Evolutionary conservation across 2,329 filamentous ascomycete genomes (phyloP), one percentile per base, ranked within the genome.

Genomic region (Diaporthe capsici): DNA sequence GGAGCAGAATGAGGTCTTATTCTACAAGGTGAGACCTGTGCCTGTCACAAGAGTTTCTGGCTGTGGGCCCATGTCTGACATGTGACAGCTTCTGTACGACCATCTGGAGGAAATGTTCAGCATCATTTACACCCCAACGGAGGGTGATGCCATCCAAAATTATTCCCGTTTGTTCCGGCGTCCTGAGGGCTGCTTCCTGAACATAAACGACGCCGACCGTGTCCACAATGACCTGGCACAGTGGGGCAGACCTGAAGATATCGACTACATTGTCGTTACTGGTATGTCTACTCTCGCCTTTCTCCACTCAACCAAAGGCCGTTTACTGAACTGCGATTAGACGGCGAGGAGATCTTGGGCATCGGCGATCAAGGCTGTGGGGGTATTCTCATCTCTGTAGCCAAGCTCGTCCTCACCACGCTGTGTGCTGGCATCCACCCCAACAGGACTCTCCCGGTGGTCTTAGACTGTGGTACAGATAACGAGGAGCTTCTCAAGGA

Each of bases 361-460:
- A 97, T 98, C 75, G 95, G 95, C 1, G 95, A 98, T 80, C 95
- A 98, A 84, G 95, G 95, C 1, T 93, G 95, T 1, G 95, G 95
- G 7, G 95, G 93, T 3, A 93, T 98, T 71, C 87, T 97, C 53
- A 98, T 98, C 76, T 95, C 93, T 3, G 89, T 95, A 1, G 95
- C 95, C 9, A 98, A 98, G 82, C 86, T 98, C 39, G 93, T 93
- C 13, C 88, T 98, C 57, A 95, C 94, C 37, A 97, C 95, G 0
- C 85, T 97, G 0, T 98, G 95, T 82, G 95, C 94, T n/a, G 95
- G 95, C 10, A 91, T 98, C 9, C 94, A 97, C 81, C 95, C 94
- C 0, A 92, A 92, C 55, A 88, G 94, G 34, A 94, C 94, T 6
- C 86, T 98, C 0, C 94, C 94, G 0, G 94, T 98, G 0, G 93